phyloP scores from a whole-genome alignment of 2,329 filamentous ascomycete species.

The Macrophomina phaseolina region DNA sequence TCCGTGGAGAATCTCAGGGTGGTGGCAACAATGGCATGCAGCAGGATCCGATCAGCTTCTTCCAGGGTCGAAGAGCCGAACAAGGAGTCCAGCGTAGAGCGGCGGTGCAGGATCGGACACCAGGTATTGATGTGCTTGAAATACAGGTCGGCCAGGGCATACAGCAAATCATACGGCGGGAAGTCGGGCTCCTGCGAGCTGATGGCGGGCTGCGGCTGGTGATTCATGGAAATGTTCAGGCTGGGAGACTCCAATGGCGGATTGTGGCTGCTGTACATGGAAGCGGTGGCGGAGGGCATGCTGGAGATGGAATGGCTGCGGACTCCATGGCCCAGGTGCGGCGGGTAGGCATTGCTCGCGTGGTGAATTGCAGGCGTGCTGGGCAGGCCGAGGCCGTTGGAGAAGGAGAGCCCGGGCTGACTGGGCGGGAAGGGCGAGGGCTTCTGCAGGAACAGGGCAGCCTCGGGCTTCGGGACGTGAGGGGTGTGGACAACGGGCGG shows the following conservation, averaged over 20 bases:
- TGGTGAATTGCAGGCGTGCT: slow-evolving; percentile 28
- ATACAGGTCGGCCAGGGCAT: slow-evolving; percentile 65
- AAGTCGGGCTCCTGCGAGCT: slow-evolving; percentile 52
- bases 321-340: slow-evolving; percentile 28
- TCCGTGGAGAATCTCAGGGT: slow-evolving; percentile 85
- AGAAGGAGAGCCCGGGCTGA: slow-evolving; percentile 36
- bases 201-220: slow-evolving; percentile 30
- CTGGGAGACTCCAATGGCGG: slow-evolving; percentile 64
- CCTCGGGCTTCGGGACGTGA: slow-evolving; percentile 51
- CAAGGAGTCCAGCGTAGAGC: slow-evolving; percentile 78
- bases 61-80: slow-evolving; percentile 78
- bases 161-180: slow-evolving; percentile 65
- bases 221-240: slow-evolving; percentile 56
- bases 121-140: slow-evolving; percentile 70
- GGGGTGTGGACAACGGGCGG: slow-evolving; percentile 46
- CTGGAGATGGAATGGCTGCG: slow-evolving; percentile 25
- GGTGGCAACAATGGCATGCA: slow-evolving; percentile 89
- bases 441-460: slow-evolving; percentile 54
- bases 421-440: slow-evolving; percentile 43
- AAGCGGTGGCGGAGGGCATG: slow-evolving; percentile 29
- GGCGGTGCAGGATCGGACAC: slow-evolving; percentile 88
- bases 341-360: slow-evolving; percentile 22
- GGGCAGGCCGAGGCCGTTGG: slow-evolving; percentile 28
- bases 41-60: slow-evolving; percentile 79
- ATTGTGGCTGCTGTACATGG: slow-evolving; percentile 40